Evolutionary conservation across 768 basidiomycete species (phyloP).

Genomic region (Peribolospora baueri): DNA sequence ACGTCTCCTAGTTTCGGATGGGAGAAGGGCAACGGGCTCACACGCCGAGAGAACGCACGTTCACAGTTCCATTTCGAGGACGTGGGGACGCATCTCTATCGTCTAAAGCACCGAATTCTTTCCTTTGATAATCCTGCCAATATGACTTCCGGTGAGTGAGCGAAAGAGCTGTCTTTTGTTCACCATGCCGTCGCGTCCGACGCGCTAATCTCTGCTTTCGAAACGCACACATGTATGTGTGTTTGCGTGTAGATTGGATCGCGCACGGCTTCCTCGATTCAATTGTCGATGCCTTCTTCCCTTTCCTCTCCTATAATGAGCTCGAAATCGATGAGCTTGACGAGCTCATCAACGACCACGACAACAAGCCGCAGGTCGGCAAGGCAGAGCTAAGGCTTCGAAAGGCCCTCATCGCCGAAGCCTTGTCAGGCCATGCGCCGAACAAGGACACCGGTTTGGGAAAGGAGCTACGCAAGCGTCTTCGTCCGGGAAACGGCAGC

Average conservation of each 20-base stretch:
- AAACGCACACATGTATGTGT: background rate
- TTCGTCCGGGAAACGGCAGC: too few species aligned
- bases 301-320: conserved; percentile 55
- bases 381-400: background rate
- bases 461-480: too few species aligned
- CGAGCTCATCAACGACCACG: conserved; percentile 31
- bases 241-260: conserved; percentile 47
- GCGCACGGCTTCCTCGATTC: conserved; percentile 80
- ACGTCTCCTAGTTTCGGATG: background rate
- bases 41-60: too few species aligned
- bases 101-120: conserved; percentile 45
- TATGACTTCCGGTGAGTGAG: conserved; percentile 42
- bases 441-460: too few species aligned
- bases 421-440: too few species aligned
- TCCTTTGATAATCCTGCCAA: conserved; percentile 36
- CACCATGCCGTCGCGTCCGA: background rate
- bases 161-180: background rate
- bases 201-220: background rate
- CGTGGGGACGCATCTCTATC: conserved; percentile 59
- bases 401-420: too few species aligned
- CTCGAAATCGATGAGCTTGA: conserved; percentile 57
- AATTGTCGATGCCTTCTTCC: conserved; percentile 81
- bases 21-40: too few species aligned
- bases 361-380: conserved; percentile 10
- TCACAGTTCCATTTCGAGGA: conserved; percentile 71